Conservation (phyloP, 2,329 filamentous ascomycete genomes). For the Xylaria sp. region DNA sequence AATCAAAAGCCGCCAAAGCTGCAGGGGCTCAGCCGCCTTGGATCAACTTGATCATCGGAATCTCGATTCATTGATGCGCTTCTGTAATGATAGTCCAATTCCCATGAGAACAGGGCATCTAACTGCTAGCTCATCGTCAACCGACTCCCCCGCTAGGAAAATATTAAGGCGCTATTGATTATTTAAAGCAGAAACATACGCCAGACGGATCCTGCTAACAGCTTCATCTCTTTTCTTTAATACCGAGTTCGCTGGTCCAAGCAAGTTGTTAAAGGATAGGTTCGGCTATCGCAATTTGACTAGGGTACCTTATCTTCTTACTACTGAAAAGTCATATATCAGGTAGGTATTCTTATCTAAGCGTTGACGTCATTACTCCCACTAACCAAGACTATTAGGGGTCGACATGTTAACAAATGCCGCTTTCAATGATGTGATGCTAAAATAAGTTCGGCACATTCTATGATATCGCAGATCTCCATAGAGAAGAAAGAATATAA, state of each 20-base stretch:
- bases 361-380: constrained; percentile 28
- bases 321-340: background rate
- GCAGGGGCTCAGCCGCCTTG: constrained; percentile 8
- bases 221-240: background rate
- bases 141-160: background rate
- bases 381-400: background rate
- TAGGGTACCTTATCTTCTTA: constrained; percentile 14
- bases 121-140: background rate
- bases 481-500: background rate
- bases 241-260: background rate
- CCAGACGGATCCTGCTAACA: too few relatives aligned
- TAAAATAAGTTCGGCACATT: background rate
- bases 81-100: constrained; percentile 21
- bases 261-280: background rate
- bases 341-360: background rate
- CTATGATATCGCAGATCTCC: background rate
- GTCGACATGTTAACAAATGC: background rate
- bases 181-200: background rate
- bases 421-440: background rate
- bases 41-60: constrained; percentile 24
- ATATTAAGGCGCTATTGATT: background rate
- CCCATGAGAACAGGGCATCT: constrained; percentile 24
- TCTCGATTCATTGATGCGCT: constrained; percentile 32
- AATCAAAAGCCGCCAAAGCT: constrained; percentile 14
- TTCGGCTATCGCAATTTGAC: background rate